Conservation (phyloP, 2,329 filamentous ascomycete genomes). For the Scedosporium apiospermum region DNA sequence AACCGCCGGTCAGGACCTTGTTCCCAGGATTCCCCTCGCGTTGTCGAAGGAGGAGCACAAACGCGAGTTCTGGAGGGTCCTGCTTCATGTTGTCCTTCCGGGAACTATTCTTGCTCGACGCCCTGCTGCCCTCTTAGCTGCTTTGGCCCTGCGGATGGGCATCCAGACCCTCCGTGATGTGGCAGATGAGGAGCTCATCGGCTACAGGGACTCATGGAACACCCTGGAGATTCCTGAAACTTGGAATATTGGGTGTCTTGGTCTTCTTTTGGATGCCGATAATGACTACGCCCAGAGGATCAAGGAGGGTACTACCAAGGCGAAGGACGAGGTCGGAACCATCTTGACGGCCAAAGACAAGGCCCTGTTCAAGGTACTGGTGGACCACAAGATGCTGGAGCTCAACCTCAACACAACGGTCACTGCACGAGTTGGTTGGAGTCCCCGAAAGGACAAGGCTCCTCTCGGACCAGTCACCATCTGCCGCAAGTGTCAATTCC, state of each 20-base stretch:
- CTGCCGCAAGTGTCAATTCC: slow-evolving; percentile 31
- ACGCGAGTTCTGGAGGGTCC: slow-evolving; percentile 34
- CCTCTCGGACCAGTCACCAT: slow-evolving; percentile 30
- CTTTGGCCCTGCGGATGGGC: slow-evolving; percentile 37
- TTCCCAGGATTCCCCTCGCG: slow-evolving; percentile 33
- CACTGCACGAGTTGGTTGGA: slow-evolving; percentile 33
- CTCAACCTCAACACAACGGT: slow-evolving; percentile 34
- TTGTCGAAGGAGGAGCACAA: slow-evolving; percentile 24
- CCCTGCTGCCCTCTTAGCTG: slow-evolving; percentile 35
- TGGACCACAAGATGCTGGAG: slow-evolving; percentile 36
- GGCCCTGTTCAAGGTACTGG: slow-evolving; percentile 31
- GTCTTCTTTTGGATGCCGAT: slow-evolving; percentile 38
- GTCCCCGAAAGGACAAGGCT: slow-evolving; percentile 30
- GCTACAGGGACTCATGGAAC: slow-evolving; percentile 34
- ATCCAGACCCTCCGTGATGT: slow-evolving; percentile 28
- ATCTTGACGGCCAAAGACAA: slow-evolving; percentile 27
- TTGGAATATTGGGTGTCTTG: slow-evolving; percentile 35
- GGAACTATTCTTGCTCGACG: slow-evolving; percentile 36
- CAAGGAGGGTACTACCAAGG: slow-evolving; percentile 16
- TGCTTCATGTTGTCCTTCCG: slow-evolving; percentile 37
- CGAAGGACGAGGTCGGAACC: slow-evolving; percentile 22
- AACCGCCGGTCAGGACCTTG: slow-evolving; percentile 17
- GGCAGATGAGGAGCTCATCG: slow-evolving; percentile 31
- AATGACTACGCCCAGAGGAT: slow-evolving; percentile 20
- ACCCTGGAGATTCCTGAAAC: slow-evolving; percentile 36